A percentile compares a stretch with the other conserved stretches of the same genome.
These are phyloP conservation scores for Aureobasidium vineae DNA, from an alignment of 2,329 filamentous ascomycete species.

Conservation along the genomic window DNA sequence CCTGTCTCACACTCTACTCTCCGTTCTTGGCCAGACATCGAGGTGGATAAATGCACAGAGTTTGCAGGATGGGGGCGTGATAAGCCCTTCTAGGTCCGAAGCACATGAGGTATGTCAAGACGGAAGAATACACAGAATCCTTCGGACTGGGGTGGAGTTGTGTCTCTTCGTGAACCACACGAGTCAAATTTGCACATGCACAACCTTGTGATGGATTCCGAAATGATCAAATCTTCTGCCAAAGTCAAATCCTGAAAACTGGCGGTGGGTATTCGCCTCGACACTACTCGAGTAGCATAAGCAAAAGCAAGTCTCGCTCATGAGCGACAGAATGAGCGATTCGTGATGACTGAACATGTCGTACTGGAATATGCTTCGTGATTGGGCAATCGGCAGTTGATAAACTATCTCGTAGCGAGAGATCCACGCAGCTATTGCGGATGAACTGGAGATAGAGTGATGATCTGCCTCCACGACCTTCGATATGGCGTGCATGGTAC, in stretches of 20 bases:
- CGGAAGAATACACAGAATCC: background rate
- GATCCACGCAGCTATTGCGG: background rate
- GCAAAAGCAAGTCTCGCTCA: background rate
- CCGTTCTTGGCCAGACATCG: background rate
- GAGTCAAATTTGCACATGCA: background rate
- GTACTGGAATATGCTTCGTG: background rate
- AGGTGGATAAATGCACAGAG: background rate
- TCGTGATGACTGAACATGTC: background rate
- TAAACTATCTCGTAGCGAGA: background rate
- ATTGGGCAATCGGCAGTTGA: background rate
- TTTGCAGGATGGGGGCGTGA: background rate
- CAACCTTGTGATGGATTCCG: background rate
- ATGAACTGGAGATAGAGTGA: background rate
- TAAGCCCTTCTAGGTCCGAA: background rate
- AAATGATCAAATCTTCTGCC: background rate
- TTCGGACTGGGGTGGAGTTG: background rate
- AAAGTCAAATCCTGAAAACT: background rate
- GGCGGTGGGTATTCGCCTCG: too few relatives aligned
- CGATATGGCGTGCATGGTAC: background rate
- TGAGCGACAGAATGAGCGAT: background rate
- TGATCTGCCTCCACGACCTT: background rate
- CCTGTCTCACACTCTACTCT: slow-evolving; percentile 10
- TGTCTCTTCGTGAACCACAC: background rate
- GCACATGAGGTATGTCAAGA: background rate
- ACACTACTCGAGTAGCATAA: background rate